phyloP scores from a whole-genome alignment of 164 flowering plant genomes.

The Aristolochia fimbriata region DNA sequence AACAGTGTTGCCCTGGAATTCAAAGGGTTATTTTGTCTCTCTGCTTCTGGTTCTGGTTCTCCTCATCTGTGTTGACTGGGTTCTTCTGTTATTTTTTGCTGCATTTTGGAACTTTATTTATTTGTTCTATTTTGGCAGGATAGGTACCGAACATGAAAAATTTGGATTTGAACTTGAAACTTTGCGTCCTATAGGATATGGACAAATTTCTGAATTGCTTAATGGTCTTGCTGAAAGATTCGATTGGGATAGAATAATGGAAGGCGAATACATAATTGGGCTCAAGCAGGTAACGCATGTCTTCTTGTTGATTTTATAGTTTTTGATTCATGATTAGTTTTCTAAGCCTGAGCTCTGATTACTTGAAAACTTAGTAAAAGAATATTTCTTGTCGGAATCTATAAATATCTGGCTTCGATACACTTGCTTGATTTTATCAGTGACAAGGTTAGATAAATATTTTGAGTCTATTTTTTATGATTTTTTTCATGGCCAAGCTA shows the following conservation, averaged over 20 bases:
- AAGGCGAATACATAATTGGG: slow-evolving; percentile 90
- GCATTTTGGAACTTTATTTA: slow-evolving; percentile 3
- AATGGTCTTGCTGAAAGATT: slow-evolving; percentile 89
- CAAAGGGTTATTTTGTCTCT: not conserved
- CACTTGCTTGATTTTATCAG: not conserved
- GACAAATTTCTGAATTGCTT: slow-evolving; percentile 83
- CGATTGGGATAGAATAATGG: slow-evolving; percentile 97
- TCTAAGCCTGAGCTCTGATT: too few relatives aligned
- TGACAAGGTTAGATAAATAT: too few relatives aligned
- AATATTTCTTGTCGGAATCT: too few relatives aligned
- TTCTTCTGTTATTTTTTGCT: not conserved
- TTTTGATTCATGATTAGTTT: not conserved
- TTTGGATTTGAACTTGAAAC: slow-evolving; percentile 82
- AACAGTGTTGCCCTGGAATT: not conserved
- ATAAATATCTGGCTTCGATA: not conserved
- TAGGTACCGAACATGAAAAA: slow-evolving; percentile 99
- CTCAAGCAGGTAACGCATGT: slow-evolving; percentile 67
- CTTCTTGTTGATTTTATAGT: not conserved
- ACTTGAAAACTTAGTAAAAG: too few relatives aligned
- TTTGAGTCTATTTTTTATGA: too few relatives aligned
- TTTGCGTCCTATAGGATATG: slow-evolving; percentile 73
- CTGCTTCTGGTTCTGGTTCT: not conserved
- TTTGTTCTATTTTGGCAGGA: slow-evolving; percentile 38
- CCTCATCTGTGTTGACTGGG: not conserved
- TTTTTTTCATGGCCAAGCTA: too few relatives aligned